Percentiles rank a stretch among this genome's conserved stretches.
These are phyloP conservation scores for Microascus cirrosus DNA, from an alignment of 2,329 filamentous ascomycete species.

Conservation along the genomic window DNA sequence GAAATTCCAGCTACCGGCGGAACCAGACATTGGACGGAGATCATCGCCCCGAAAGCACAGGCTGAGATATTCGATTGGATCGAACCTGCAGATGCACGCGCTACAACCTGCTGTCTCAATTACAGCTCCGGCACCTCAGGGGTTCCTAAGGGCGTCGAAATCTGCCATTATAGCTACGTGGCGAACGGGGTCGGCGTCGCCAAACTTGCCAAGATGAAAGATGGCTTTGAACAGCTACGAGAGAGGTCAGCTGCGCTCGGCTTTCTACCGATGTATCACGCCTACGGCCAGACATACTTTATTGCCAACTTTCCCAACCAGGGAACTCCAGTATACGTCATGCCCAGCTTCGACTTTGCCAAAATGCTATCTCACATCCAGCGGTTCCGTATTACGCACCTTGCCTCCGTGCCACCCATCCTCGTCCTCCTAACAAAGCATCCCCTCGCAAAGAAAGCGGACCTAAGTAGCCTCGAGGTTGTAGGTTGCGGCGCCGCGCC, in stretches of 20 bases:
- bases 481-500: constrained; percentile 62
- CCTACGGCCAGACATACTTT: constrained; percentile 61
- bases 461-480: constrained; percentile 52
- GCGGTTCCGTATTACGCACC: constrained; percentile 54
- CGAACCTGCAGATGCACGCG: constrained; percentile 36
- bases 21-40: constrained; percentile 52
- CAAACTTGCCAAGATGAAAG: constrained; percentile 30
- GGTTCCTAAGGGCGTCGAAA: constrained; percentile 72
- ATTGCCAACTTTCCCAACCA: constrained; percentile 45
- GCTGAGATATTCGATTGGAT: constrained; percentile 54
- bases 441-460: constrained; percentile 51
- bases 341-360: constrained; percentile 66
- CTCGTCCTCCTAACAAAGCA: constrained; percentile 63
- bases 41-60: constrained; percentile 39
- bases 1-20: constrained; percentile 15
- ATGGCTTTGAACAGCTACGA: constrained; percentile 32
- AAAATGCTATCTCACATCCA: constrained; percentile 59
- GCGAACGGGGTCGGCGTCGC: constrained; percentile 55
- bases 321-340: constrained; percentile 62
- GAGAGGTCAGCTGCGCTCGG: constrained; percentile 38
- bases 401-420: constrained; percentile 64
- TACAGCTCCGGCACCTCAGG: constrained; percentile 75
- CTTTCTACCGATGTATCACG: constrained; percentile 70
- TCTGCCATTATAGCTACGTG: constrained; percentile 67
- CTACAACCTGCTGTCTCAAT: constrained; percentile 57